Evolutionary conservation across 2,329 filamentous ascomycete genomes (phyloP), one percentile per base, ranked within the genome.

Genomic region (Trichoderma brevicompactum): DNA sequence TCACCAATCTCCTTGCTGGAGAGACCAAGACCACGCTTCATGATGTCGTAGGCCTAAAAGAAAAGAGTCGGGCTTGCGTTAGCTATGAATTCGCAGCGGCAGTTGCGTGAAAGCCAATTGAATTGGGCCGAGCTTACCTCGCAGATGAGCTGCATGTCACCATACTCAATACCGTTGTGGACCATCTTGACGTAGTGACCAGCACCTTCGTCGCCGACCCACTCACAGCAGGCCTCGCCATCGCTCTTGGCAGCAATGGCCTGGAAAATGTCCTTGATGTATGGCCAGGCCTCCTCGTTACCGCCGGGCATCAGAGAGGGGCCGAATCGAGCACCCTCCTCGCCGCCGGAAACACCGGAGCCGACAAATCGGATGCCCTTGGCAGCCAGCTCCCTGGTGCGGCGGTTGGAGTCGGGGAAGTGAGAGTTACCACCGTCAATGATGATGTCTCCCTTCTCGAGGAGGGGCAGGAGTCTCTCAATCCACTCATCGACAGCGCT

Each of bases 151-250:
- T 99, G 95, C 95, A 99, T 99, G 85, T 99, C 95, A 89, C 95
- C 95, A 80, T 99, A 99, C 85, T 99, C 95, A 75, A 99, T 99
- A 87, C 95, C 95, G 84, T 99, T 99, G 90, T 99, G 95, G 70
- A 99, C 95, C 95, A 99, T 99, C 92, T 99, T 99, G 86, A 99
- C 94, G 87, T 97, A 99, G 89, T 99, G 95, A 75, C 95, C 95
- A 83, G 95, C 92, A 88, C 95, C 95, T 82, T 98, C 93, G 83
- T 98, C 95, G 84, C 95, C 95, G 75, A 99, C 95, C 95, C 95
- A 99, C 83, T 99, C 95, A 79, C 95, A 99, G 89, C 95, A 99
- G 71, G 95, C 84, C 87, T 99, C 95, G 75, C 89, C 90, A 76
- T 97, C 94, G 81, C 92, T 96, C 89, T 99, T 98, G 81, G 95